Percentiles rank a stretch among this genome's conserved stretches.
Evolutionary conservation across 306 rosid genomes (phyloP).

Genomic region (Fagus crenata): DNA sequence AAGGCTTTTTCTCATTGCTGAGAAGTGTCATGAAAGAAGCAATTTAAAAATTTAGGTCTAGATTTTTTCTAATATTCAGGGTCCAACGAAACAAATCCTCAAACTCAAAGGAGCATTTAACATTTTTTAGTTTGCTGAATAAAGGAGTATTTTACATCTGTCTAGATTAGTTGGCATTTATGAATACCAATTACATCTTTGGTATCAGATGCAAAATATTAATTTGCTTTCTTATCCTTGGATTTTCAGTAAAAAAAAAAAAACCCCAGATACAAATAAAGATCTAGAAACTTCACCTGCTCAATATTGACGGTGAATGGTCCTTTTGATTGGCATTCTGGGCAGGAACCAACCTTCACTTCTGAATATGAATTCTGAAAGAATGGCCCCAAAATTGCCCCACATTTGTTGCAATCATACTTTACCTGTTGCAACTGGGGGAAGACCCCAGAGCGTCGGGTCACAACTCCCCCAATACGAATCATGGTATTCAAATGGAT

Average conservation of each 20-base stretch:
- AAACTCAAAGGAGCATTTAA: not conserved
- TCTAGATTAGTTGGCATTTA: not conserved
- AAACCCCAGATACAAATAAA: not conserved
- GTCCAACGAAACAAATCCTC: not conserved
- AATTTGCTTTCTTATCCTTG: not conserved
- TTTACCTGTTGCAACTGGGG: conserved; percentile 98
- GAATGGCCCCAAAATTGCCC: conserved; percentile 85
- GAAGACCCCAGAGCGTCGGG: conserved; percentile 95
- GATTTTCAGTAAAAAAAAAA: not conserved
- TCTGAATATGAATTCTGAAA: conserved; percentile 96
- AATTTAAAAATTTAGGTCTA: not conserved
- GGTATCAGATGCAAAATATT: not conserved
- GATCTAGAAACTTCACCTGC: conserved; percentile 55
- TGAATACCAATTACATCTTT: not conserved
- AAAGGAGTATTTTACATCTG: not conserved
- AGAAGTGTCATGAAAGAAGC: not conserved
- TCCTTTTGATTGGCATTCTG: conserved; percentile 96
- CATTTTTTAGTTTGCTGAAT: not conserved
- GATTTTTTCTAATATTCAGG: not conserved
- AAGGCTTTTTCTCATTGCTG: not conserved
- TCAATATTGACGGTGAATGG: conserved; percentile 91
- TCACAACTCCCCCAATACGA: conserved; percentile 98
- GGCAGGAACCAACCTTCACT: conserved; percentile 97
- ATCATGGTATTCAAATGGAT: conserved; percentile 98
- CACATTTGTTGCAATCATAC: conserved; percentile 94